Conservation (phyloP, 306 rosid genomes). For the Urtica urens region DNA sequence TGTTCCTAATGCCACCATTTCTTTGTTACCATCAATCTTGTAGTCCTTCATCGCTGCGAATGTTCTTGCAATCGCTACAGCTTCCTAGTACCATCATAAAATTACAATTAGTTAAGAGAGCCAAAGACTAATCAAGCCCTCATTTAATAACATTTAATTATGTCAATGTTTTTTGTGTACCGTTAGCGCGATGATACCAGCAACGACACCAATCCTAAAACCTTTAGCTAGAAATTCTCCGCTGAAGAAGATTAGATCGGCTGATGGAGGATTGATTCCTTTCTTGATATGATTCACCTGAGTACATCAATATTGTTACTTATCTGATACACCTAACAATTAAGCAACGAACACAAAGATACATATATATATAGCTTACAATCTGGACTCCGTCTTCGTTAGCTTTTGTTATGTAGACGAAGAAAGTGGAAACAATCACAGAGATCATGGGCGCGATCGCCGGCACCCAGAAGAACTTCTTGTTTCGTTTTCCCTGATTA, state of each 20-base stretch:
- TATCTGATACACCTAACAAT: too few relatives aligned
- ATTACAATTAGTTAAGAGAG: neutral
- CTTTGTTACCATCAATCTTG: conserved; percentile 70
- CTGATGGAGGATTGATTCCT: conserved; percentile 68
- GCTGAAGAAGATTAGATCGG: conserved; percentile 39
- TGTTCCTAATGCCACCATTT: conserved; percentile 89
- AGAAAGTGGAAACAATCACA: conserved; percentile 56
- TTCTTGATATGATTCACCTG: conserved; percentile 42
- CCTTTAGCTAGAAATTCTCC: conserved; percentile 48
- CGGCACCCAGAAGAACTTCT: conserved; percentile 65
- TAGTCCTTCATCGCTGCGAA: conserved; percentile 78
- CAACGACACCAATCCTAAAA: conserved; percentile 45
- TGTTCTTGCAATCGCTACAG: conserved; percentile 86
- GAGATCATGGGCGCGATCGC: conserved; percentile 76
- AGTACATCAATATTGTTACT: conserved; percentile 5
- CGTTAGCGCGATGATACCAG: conserved; percentile 65
- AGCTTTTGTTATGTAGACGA: conserved; percentile 58
- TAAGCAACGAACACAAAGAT: too few relatives aligned
- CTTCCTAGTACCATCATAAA: conserved; percentile 39
- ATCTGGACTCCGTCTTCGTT: conserved; percentile 55
- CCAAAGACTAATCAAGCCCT: neutral
- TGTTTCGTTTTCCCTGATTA: conserved; percentile 50
- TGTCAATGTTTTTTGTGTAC: conserved; percentile 15
- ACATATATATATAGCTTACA: conserved; percentile 40
- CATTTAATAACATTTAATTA: neutral